Percentiles rank a stretch among this genome's conserved stretches.
phyloP scores from a whole-genome alignment of 2,329 filamentous ascomycete genomes.

The Pseudogymnoascus sp. region DNA sequence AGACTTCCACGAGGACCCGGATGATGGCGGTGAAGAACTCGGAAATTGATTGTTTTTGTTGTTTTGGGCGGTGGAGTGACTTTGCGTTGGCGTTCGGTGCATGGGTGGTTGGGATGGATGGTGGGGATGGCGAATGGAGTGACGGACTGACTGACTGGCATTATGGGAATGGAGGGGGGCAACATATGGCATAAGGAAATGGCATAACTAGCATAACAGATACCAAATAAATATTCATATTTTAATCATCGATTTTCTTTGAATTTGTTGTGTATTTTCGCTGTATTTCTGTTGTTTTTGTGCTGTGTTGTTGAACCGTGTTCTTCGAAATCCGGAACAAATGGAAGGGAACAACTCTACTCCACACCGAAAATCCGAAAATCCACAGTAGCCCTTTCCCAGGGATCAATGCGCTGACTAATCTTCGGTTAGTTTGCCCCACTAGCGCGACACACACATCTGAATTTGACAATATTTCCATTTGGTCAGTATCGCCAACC shows the following conservation, averaged over 20 bases:
- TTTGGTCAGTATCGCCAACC: constrained; percentile 10
- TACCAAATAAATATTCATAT: constrained; percentile 1
- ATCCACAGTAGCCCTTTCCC: constrained; percentile 1
- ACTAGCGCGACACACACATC: constrained; percentile 11
- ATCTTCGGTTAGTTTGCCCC: constrained; percentile 10
- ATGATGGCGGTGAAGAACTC: constrained; percentile 23
- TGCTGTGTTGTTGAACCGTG: background rate
- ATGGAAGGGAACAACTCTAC: background rate
- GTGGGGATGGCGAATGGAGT: background rate
- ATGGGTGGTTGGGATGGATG: background rate
- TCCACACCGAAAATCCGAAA: constrained; percentile 1
- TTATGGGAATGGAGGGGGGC: background rate
- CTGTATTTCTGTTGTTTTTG: background rate
- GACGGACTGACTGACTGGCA: background rate
- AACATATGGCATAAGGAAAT: background rate
- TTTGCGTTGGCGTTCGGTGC: constrained; percentile 6
- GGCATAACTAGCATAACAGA: constrained; percentile 3
- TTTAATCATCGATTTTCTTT: background rate
- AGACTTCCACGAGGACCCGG: constrained; percentile 49
- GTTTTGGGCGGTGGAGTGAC: constrained; percentile 5
- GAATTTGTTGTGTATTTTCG: background rate
- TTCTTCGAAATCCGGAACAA: too few species aligned
- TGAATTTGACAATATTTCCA: constrained; percentile 11
- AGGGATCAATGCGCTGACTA: constrained; percentile 3
- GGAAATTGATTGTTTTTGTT: constrained; percentile 8